Evolutionary conservation across 768 basidiomycete genomes (phyloP).

Genomic region (Boletales sp.): DNA sequence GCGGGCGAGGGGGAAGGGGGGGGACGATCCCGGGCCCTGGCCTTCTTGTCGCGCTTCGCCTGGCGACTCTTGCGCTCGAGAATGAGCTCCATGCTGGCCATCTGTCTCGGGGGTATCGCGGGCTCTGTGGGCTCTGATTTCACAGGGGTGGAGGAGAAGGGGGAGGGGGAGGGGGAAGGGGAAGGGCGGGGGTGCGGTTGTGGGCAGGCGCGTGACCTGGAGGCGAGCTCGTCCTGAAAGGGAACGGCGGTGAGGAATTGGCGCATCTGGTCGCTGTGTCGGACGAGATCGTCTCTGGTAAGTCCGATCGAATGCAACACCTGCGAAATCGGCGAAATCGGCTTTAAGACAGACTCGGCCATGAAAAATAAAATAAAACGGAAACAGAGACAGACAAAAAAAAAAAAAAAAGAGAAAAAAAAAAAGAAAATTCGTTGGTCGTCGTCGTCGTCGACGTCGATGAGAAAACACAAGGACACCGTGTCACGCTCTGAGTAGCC

Average conservation of each 20-base stretch:
- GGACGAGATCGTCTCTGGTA: conserved; percentile 69
- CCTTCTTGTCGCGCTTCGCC: conserved; percentile 47
- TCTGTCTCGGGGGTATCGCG: conserved; percentile 48
- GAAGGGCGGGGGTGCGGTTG: conserved; percentile 39
- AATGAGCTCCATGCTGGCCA: conserved; percentile 31
- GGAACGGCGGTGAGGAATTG: conserved; percentile 47
- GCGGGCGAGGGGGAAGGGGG: conserved; percentile 52
- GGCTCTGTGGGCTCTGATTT: conserved; percentile 59
- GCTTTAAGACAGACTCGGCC: conserved; percentile 25
- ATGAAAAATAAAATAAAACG: conserved; percentile 15
- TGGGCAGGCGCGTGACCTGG: conserved; percentile 38
- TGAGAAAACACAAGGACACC: conserved; percentile 11
- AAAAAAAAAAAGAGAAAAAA: neutral
- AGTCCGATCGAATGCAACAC: conserved; percentile 69
- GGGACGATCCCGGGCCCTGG: conserved; percentile 47
- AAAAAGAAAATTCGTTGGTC: conserved; percentile 10
- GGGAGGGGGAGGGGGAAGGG: conserved; percentile 34
- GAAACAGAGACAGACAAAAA: neutral
- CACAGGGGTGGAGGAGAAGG: conserved; percentile 55
- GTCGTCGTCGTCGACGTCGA: conserved; percentile 12
- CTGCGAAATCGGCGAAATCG: conserved; percentile 65
- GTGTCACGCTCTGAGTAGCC: conserved; percentile 16
- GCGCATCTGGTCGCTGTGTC: conserved; percentile 77
- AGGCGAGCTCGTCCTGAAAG: conserved; percentile 41
- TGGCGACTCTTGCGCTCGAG: conserved; percentile 66